Evolutionary conservation across 2,329 filamentous ascomycete genomes (phyloP), one percentile per base, ranked within the genome.

Genomic region (Aspergillus sp.): DNA sequence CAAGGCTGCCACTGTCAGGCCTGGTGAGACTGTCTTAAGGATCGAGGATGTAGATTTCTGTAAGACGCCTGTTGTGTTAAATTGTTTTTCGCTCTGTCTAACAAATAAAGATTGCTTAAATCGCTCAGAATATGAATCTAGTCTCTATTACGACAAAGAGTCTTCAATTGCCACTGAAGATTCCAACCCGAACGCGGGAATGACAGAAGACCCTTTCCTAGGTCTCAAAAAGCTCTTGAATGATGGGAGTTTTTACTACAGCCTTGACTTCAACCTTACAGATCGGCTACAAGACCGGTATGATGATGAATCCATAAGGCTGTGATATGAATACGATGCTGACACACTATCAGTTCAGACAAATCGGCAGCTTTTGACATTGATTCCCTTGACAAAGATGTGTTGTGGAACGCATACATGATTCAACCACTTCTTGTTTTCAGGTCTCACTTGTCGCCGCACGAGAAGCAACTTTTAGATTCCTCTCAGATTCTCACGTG

Each of bases 331-430:
- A 19, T 17, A 41, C 34, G 56, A 57, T 58, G 59, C 61, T 68
- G 49, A 68, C 51, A 45, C 39, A 37, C 30, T 53, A 22, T 60
- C 63, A 91, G 89, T 66, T 86, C 88, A 13, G 85, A 89, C 56
- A 91, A 93, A 70, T 86, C 86, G 19, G 83, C 87, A 45, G 87
- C 89, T 0, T 93, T 98, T 62, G 90, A 96, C 61, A 91, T 97
- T 60, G 92, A 96, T 71, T 95, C 91, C 68, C 87, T 98, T 61
- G 92, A 99, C 73, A 89, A 92, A 68, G 89, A 90, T 1, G 97
- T 96, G 71, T 78, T 99, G 17, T 99, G 95, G 95, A 99, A 99
- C 71, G 96, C 91, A 3, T 97, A 96, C 76, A 97, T 99, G 92
- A 96, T 99, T 67, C 88, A 89, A 63, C 93, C 95, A 5, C 81